These are phyloP conservation scores for Castanospermum australe DNA, from an alignment of 306 rosid species.

Conservation along the genomic window DNA sequence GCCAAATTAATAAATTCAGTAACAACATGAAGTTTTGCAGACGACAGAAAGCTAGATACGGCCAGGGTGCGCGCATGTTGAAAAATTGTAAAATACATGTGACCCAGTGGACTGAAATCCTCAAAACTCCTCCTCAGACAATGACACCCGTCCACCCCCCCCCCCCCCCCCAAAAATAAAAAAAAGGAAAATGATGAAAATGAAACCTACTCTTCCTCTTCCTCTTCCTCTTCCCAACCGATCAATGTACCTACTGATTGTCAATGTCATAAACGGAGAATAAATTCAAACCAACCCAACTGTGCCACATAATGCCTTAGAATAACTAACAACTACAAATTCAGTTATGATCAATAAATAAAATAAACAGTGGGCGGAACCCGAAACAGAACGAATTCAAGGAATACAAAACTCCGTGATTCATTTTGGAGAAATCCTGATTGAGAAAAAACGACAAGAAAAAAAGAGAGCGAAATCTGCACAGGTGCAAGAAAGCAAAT, in stretches of 20 bases:
- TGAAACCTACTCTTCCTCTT: slow-evolving; percentile 13
- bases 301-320: slow-evolving; percentile 34
- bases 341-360: slow-evolving; percentile 24
- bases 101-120: background rate
- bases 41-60: too few relatives aligned
- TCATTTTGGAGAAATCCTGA: background rate
- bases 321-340: slow-evolving; percentile 39
- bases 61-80: too few relatives aligned
- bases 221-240: too few relatives aligned
- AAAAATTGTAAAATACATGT: background rate
- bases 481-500: background rate
- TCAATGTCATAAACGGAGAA: slow-evolving; percentile 4
- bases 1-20: slow-evolving; percentile 6
- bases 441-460: background rate
- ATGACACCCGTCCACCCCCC: too few relatives aligned
- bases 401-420: background rate
- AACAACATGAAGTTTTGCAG: background rate
- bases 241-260: slow-evolving; percentile 15
- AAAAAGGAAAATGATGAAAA: slow-evolving; percentile 16
- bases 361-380: slow-evolving; percentile 8
- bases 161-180: too few relatives aligned
- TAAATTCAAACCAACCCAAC: slow-evolving; percentile 54
- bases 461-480: background rate
- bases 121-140: slow-evolving; percentile 11
- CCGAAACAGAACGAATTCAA: slow-evolving; percentile 27